These are phyloP conservation scores for Cubamyces sp. DNA, from an alignment of 768 basidiomycete genomes.

Conservation along the genomic window DNA sequence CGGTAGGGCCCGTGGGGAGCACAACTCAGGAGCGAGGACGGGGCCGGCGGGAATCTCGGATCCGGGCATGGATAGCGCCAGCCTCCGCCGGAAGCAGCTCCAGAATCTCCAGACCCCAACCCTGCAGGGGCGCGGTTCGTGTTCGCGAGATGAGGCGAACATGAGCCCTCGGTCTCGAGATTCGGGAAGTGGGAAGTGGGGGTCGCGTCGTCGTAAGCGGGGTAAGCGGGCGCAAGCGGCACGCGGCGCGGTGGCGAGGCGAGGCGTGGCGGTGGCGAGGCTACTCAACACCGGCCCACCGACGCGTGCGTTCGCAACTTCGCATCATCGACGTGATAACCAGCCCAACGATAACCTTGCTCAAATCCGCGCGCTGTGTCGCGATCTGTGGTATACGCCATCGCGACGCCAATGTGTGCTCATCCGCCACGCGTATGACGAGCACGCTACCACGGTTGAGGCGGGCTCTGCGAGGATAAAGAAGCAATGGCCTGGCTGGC, in stretches of 20 bases:
- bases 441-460: background rate
- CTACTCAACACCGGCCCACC: constrained; percentile 7
- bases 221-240: background rate
- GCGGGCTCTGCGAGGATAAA: background rate
- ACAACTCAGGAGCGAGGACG: too few relatives aligned
- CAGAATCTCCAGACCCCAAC: too few relatives aligned
- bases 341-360: background rate
- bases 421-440: constrained; percentile 6
- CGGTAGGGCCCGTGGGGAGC: too few relatives aligned
- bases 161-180: too few relatives aligned
- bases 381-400: background rate
- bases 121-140: too few relatives aligned
- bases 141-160: too few relatives aligned
- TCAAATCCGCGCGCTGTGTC: background rate
- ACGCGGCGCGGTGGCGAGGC: background rate
- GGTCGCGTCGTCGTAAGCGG: too few relatives aligned
- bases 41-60: too few relatives aligned
- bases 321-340: too few relatives aligned
- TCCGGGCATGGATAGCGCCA: too few relatives aligned
- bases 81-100: too few relatives aligned
- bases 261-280: constrained; percentile 3
- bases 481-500: background rate
- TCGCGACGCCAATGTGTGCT: background rate
- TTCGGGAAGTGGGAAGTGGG: too few relatives aligned
- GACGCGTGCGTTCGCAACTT: background rate